Conservation (phyloP, 2,329 filamentous ascomycete species). For the Tolypocladium tundrense region DNA sequence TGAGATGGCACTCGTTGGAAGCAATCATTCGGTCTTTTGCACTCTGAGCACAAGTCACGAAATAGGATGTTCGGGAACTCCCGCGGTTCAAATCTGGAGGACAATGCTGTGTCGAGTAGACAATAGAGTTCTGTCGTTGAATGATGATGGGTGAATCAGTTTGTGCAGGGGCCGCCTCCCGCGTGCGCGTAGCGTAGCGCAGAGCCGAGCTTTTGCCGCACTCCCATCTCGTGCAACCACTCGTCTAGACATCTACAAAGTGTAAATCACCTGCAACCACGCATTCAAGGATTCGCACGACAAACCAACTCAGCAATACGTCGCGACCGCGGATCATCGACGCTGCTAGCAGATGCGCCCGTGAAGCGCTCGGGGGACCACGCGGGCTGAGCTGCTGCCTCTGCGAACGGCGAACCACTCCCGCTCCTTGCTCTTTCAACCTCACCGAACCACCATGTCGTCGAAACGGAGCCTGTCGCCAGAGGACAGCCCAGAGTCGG, state of each 20-base stretch:
- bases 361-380: background rate
- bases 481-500: slow-evolving; percentile 13
- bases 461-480: slow-evolving; percentile 27
- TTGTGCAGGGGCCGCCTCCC: background rate
- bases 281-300: background rate
- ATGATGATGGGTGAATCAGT: background rate
- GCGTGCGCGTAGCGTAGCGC: background rate
- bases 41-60: background rate
- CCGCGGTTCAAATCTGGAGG: no score
- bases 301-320: background rate
- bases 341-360: background rate
- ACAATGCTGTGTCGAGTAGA: background rate
- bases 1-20: no score
- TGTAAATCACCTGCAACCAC: background rate
- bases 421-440: background rate
- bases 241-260: background rate
- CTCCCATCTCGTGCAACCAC: background rate
- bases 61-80: background rate
- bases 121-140: background rate
- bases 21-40: background rate
- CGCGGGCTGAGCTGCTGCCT: background rate
- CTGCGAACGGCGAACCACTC: no score
- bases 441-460: slow-evolving; percentile 13
- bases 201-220: background rate
- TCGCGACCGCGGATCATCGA: background rate